These are phyloP conservation scores for Herpetomonas samuelpessoai DNA, from an alignment of 208 protist genomes.

Conservation along the genomic window DNA sequence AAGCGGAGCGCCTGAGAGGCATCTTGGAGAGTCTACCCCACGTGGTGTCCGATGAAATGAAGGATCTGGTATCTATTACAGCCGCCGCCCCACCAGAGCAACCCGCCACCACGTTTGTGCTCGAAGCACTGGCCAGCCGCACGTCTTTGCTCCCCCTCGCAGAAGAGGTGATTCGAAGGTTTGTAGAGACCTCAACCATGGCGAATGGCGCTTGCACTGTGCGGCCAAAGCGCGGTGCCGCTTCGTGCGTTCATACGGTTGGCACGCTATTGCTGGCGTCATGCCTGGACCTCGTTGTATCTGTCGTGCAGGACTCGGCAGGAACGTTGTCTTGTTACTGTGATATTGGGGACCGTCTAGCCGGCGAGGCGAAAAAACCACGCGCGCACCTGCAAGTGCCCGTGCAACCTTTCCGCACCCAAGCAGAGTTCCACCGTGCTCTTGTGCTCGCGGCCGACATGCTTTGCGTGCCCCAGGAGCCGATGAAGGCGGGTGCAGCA, in stretches of 20 bases:
- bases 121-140: slow-evolving; percentile 47
- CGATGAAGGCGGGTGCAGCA: neutral
- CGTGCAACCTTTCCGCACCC: slow-evolving; percentile 24
- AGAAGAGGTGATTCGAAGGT: slow-evolving; percentile 57
- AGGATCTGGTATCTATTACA: slow-evolving; percentile 7
- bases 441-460: slow-evolving; percentile 69
- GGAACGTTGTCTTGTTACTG: slow-evolving; percentile 21
- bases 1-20: slow-evolving; percentile 12
- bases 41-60: slow-evolving; percentile 44
- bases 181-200: slow-evolving; percentile 44
- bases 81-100: slow-evolving; percentile 1
- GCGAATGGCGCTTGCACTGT: slow-evolving; percentile 59
- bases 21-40: slow-evolving; percentile 25
- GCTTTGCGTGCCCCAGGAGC: slow-evolving; percentile 28
- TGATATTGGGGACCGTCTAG: neutral
- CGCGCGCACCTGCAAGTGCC: slow-evolving; percentile 24
- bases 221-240: slow-evolving; percentile 18
- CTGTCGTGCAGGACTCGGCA: slow-evolving; percentile 22
- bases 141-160: slow-evolving; percentile 45
- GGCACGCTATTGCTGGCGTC: slow-evolving; percentile 56
- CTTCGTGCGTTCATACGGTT: slow-evolving; percentile 48
- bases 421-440: slow-evolving; percentile 50
- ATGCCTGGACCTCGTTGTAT: slow-evolving; percentile 62
- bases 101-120: slow-evolving; percentile 30
- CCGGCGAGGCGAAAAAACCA: neutral